Evolutionary conservation across 257 asterid genomes (phyloP).

Genomic region (Paulownia fortunei): DNA sequence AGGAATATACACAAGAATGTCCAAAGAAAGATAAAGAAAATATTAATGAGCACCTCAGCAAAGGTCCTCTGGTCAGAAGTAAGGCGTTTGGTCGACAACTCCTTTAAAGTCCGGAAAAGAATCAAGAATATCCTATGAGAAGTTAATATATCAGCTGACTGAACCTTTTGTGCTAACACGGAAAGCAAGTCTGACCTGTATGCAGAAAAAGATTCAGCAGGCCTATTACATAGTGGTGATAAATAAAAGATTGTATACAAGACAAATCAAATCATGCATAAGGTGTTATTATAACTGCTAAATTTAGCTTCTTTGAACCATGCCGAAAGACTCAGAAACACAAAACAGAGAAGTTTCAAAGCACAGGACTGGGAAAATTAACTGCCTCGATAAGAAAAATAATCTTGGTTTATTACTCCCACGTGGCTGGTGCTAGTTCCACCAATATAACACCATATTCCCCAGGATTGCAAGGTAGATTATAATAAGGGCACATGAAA

Average conservation of each 20-base stretch:
- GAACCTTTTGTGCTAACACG: slow-evolving; percentile 84
- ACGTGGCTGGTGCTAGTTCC: not conserved
- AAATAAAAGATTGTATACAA: slow-evolving; percentile 18
- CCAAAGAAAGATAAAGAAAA: slow-evolving; percentile 26
- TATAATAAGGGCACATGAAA: not conserved
- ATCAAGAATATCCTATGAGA: slow-evolving; percentile 93
- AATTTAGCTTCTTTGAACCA: not conserved
- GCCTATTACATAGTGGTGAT: slow-evolving; percentile 2
- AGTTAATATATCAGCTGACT: slow-evolving; percentile 79
- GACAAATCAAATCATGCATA: slow-evolving; percentile 20
- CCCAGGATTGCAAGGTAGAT: slow-evolving; percentile 3
- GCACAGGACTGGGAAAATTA: not conserved
- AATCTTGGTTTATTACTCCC: not conserved
- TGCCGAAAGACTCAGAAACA: not conserved
- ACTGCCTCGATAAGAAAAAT: not conserved
- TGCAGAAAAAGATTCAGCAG: slow-evolving; percentile 37
- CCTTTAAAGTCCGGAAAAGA: slow-evolving; percentile 92
- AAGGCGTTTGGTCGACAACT: slow-evolving; percentile 92
- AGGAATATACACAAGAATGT: not conserved
- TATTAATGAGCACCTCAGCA: slow-evolving; percentile 69
- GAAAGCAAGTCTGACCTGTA: slow-evolving; percentile 98
- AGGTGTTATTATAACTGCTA: not conserved
- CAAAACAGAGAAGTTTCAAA: no score
- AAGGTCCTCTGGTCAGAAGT: slow-evolving; percentile 82
- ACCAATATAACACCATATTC: not conserved